These are phyloP conservation scores for Phylloporus sp. DNA, from an alignment of 768 basidiomycete species.

Conservation along the genomic window DNA sequence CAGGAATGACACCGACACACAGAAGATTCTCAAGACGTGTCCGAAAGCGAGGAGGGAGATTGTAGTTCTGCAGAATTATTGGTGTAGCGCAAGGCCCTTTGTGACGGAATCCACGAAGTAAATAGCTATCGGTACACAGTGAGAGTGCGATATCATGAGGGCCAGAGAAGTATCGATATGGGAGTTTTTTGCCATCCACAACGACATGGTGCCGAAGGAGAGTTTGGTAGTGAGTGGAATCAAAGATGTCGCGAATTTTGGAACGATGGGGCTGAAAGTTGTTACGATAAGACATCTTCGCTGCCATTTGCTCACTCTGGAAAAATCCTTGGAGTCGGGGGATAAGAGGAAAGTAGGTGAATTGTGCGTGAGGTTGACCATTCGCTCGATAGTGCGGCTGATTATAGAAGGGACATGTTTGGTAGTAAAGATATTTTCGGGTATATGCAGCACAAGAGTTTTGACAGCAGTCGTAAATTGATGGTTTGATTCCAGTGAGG, in stretches of 20 bases:
- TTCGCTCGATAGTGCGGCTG: slow-evolving; percentile 21
- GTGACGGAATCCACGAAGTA: slow-evolving; percentile 21
- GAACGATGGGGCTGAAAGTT: neutral
- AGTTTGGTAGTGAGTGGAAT: slow-evolving; percentile 29
- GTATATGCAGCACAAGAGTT: neutral
- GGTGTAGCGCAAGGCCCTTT: slow-evolving; percentile 36
- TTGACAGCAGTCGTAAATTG: neutral
- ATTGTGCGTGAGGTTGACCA: slow-evolving; percentile 25
- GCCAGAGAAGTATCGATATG: slow-evolving; percentile 34
- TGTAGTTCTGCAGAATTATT: slow-evolving; percentile 40
- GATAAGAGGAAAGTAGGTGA: slow-evolving; percentile 39
- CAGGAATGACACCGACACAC: slow-evolving; percentile 42
- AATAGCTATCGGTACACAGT: slow-evolving; percentile 41
- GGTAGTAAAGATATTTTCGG: neutral
- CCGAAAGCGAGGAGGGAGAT: slow-evolving; percentile 38
- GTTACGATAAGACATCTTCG: slow-evolving; percentile 1
- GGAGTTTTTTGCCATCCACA: slow-evolving; percentile 21
- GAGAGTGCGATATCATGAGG: slow-evolving; percentile 40
- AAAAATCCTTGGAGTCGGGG: slow-evolving; percentile 32
- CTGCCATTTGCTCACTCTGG: slow-evolving; percentile 15
- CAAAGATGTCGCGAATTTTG: slow-evolving; percentile 32
- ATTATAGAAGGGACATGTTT: slow-evolving; percentile 33
- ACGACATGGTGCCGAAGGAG: slow-evolving; percentile 25
- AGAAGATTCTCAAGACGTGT: slow-evolving; percentile 36
- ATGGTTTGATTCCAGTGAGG: neutral